Conservation (phyloP, 805 yeast genomes). For the Torulaspora delbrueckii region DNA sequence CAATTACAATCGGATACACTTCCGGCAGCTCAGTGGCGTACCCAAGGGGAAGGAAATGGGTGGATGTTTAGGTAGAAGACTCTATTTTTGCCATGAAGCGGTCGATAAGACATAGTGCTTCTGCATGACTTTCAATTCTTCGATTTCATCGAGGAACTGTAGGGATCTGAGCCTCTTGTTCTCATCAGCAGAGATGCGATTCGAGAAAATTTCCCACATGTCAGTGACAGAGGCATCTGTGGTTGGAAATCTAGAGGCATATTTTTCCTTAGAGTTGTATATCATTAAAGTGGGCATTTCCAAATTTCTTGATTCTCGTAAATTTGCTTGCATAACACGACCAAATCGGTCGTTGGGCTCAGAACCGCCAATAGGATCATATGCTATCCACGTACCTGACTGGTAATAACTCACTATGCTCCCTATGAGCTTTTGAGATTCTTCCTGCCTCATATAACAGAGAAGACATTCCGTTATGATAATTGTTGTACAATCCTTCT, state of each 20-base stretch:
- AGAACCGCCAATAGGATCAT: slow-evolving; percentile 56
- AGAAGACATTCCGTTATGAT: slow-evolving; percentile 55
- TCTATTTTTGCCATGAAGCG: slow-evolving; percentile 23
- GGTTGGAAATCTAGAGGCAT: slow-evolving; percentile 21
- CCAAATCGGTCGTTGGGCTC: slow-evolving; percentile 45
- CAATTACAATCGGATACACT: slow-evolving; percentile 61
- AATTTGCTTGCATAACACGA: slow-evolving; percentile 48
- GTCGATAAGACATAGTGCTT: slow-evolving; percentile 47
- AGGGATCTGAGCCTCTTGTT: slow-evolving; percentile 40
- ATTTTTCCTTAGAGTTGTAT: slow-evolving; percentile 37
- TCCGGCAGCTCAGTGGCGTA: slow-evolving; percentile 61
- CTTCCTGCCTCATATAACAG: slow-evolving; percentile 46
- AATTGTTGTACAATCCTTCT: slow-evolving; percentile 40
- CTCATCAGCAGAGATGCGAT: slow-evolving; percentile 38
- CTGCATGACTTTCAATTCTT: slow-evolving; percentile 48
- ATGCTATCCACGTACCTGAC: slow-evolving; percentile 37
- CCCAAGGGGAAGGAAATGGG: slow-evolving; percentile 69
- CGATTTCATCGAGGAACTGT: slow-evolving; percentile 57
- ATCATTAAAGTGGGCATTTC: slow-evolving; percentile 39
- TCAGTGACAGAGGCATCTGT: slow-evolving; percentile 12
- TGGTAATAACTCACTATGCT: slow-evolving; percentile 30
- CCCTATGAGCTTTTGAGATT: slow-evolving; percentile 38
- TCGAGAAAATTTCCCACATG: slow-evolving; percentile 36
- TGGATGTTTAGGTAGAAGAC: slow-evolving; percentile 51
- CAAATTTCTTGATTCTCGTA: slow-evolving; percentile 45